Evolutionary conservation across 345 rosid species (phyloP), one percentile per base, ranked within the genome.

Genomic region (Moricandia moricandioides): DNA sequence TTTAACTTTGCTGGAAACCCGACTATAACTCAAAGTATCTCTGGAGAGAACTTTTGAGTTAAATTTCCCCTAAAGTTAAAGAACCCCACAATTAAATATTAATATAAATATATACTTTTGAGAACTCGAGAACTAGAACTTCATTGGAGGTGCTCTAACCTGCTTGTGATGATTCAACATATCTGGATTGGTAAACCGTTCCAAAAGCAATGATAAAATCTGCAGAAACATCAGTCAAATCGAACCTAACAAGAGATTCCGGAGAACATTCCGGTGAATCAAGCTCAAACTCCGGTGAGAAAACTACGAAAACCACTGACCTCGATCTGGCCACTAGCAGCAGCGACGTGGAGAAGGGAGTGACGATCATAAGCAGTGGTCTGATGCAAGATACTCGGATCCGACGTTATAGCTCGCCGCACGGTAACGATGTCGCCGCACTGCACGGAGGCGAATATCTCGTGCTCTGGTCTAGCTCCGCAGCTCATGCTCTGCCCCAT

Each of bases 401-500:
- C 89, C 78, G 82, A 64, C 73, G 72, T 76, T 21, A 96, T 45
- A 82, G 87, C 71, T 18, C 77, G 73, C 4, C 80, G 80, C 8
- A 89, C 89, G 26, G 82, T 69, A 3, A 85, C 83, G 35, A 80
- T 16, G 56, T 90, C 94, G 10, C 97, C 98, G 51, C 78, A 75
- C 87, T 89, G 97, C 2, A 89, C 91, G n/a, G 97, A 90, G 26
- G 81, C 69, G 63, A 91, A 91, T 27, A 96, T 74, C 5, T 85
- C 91, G 73, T 88, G 84, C 77, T 92, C 98, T 35, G 83, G 86
- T 79, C 65, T 85, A 62, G 87, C 77, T 11, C 78, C 84, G 67
- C 98, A 96, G 79, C 99, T 92, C 81, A 91, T 76, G 40, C 94
- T 90, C 84, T 96, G 99, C 62, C 99, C 99, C 99, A 96, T 96